phyloP scores from a whole-genome alignment of 208 protist species.

The Trypanosoma melophagium region DNA sequence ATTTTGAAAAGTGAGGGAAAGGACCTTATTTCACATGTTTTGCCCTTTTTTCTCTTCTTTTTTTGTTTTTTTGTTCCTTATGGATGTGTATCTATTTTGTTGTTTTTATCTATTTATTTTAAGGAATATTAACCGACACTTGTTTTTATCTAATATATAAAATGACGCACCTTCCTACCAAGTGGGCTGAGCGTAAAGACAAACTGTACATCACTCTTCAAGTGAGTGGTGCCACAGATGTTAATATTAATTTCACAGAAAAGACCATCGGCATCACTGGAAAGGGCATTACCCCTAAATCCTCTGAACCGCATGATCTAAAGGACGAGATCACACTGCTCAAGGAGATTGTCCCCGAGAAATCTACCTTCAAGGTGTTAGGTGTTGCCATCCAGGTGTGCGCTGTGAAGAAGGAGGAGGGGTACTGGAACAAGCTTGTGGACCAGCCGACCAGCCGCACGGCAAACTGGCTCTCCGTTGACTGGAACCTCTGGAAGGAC shows the following conservation, averaged over 20 bases:
- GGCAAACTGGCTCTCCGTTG: slow-evolving; percentile 81
- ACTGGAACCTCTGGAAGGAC: slow-evolving; percentile 93
- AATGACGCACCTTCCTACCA: slow-evolving; percentile 85
- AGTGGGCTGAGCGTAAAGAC: slow-evolving; percentile 90
- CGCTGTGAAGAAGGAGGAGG: slow-evolving; percentile 85
- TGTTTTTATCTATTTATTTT: slow-evolving; percentile 1
- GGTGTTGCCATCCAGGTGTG: slow-evolving; percentile 85
- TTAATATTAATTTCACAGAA: slow-evolving; percentile 77
- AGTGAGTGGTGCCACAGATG: slow-evolving; percentile 66
- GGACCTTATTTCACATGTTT: neutral
- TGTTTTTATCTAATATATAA: slow-evolving; percentile 1
- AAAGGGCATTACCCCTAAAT: slow-evolving; percentile 68
- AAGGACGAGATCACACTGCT: slow-evolving; percentile 71
- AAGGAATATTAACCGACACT: neutral
- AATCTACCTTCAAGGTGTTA: slow-evolving; percentile 86
- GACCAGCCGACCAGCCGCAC: slow-evolving; percentile 67
- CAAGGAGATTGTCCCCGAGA: slow-evolving; percentile 77
- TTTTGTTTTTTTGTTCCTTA: neutral
- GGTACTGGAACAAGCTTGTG: slow-evolving; percentile 86
- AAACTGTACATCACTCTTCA: slow-evolving; percentile 88
- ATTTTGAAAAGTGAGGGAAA: too few species aligned
- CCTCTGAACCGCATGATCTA: slow-evolving; percentile 62
- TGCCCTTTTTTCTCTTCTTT: neutral
- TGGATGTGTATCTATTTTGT: neutral
- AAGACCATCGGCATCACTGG: slow-evolving; percentile 71